Evolutionary conservation across 1,284 basidiomycete genomes (phyloP), one percentile per base, ranked within the genome.

Genomic region (Cutaneotrichosporon sp.): DNA sequence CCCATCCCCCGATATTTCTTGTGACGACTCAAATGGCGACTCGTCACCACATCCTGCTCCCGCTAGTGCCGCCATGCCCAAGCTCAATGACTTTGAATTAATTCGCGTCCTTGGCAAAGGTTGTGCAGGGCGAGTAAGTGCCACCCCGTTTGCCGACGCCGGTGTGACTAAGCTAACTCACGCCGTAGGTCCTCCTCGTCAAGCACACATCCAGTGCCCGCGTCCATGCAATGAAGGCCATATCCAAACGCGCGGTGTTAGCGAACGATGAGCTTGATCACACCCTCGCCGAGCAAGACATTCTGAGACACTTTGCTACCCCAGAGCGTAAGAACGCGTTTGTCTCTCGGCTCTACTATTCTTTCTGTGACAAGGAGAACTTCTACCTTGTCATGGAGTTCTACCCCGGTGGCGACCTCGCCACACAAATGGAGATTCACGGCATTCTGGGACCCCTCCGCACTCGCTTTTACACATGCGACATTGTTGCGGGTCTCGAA

Each of bases 251-350:
- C 49, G 90, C 96, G 72, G 93, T 97, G 26, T 79, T 97, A 42
- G 90, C 90, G 2, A 90, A 97, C 68, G 90, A 93, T 71, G 94
- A 97, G 75, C 78, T 97, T 49, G 86, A 88, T 66, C 94, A 97
- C 76, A 97, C 93, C 2, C 79, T 96, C 52, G 93, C 92, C 2
- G 94, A 97, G 74, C 90, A 96, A 72, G 85, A 87, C 11, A 91
- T 97, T 19, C 76, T 97, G 64, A 90, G 88, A 74, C 81, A 88
- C 46, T 93, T 97, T 85, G 75, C 78, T 5, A 82, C 83, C 8
- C 46, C 37, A 22, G 82, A 88, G 65, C 68, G 67, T 19, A 76
- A 81, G 55, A 91, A 94, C 70, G 90, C 90, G 4, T 97, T 97
- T 72, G 86, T 97, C 51, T 90, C 96, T 52, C 88, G 87, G 70